phyloP scores from a whole-genome alignment of 2,329 filamentous ascomycete species.

The Reticulascus tulasneorum region DNA sequence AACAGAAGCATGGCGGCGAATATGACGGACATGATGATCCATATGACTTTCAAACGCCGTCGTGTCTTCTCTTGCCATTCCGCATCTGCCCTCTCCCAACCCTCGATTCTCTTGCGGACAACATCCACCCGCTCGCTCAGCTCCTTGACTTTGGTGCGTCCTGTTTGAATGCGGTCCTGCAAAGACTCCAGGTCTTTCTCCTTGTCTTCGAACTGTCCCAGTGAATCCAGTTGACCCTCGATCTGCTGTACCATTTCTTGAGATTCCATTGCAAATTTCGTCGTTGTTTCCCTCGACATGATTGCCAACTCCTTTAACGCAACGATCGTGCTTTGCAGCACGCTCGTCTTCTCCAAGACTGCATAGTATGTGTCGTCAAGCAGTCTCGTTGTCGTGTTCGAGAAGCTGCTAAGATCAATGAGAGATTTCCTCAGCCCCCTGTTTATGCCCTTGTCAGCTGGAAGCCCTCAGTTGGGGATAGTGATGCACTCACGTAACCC shows the following conservation, averaged over 20 bases:
- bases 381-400: constrained; percentile 57
- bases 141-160: constrained; percentile 54
- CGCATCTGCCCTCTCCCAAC: constrained; percentile 63
- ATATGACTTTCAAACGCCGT: constrained; percentile 57
- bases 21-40: constrained; percentile 52
- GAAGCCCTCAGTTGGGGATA: background rate
- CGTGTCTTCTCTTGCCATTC: constrained; percentile 67
- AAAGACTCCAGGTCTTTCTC: constrained; percentile 59
- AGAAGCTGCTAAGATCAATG: constrained; percentile 53
- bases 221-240: constrained; percentile 53
- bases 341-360: constrained; percentile 63
- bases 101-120: constrained; percentile 61
- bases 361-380: constrained; percentile 74
- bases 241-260: constrained; percentile 58
- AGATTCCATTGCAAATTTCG: constrained; percentile 57
- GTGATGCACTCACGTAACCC: constrained; percentile 34
- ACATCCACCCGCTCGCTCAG: constrained; percentile 61
- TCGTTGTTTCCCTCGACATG: constrained; percentile 54
- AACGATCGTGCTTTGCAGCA: constrained; percentile 60
- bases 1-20: constrained; percentile 45
- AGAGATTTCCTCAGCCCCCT: constrained; percentile 52
- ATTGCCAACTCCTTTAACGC: constrained; percentile 64
- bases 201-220: constrained; percentile 62
- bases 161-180: constrained; percentile 56
- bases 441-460: constrained; percentile 5